Conservation (phyloP, 2,329 filamentous ascomycete species). For the Colletotrichum gigasporum region DNA sequence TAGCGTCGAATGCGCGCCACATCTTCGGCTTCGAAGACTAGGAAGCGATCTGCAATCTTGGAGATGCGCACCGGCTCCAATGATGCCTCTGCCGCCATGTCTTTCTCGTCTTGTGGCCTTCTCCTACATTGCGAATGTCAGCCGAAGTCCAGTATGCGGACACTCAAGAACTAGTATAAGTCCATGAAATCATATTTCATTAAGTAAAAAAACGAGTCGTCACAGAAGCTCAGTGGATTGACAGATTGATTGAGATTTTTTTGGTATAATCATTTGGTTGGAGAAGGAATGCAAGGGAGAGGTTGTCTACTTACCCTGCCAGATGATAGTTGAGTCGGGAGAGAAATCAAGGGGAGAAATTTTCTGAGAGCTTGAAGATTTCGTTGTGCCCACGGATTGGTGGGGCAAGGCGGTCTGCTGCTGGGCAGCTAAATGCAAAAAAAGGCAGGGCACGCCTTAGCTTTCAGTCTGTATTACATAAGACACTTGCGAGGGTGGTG, state of each 20-base stretch:
- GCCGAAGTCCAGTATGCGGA: no score
- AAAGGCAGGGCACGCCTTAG: no score
- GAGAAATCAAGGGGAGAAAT: conserved; percentile 32
- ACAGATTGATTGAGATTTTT: conserved; percentile 59
- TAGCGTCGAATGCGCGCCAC: conserved; percentile 80
- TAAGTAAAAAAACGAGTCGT: conserved; percentile 51
- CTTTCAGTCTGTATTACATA: no score
- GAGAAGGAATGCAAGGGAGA: background rate
- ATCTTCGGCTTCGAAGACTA: conserved; percentile 87
- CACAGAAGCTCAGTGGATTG: conserved; percentile 65
- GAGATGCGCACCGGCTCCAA: conserved; percentile 76
- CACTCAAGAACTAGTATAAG: background rate
- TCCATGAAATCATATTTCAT: conserved; percentile 39
- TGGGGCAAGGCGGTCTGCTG: conserved; percentile 9
- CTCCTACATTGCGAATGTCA: no score
- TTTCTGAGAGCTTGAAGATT: conserved; percentile 1
- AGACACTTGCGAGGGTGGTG: no score
- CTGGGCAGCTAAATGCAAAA: no score
- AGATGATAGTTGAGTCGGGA: conserved; percentile 6
- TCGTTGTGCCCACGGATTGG: background rate
- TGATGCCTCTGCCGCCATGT: conserved; percentile 37
- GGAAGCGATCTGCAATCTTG: conserved; percentile 80
- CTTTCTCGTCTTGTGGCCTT: background rate
- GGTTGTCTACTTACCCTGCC: conserved; percentile 32
- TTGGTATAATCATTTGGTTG: conserved; percentile 58